Evolutionary conservation across 2,329 filamentous ascomycete genomes (phyloP), one percentile per base, ranked within the genome.

Genomic region (Colletotrichum sp.): DNA sequence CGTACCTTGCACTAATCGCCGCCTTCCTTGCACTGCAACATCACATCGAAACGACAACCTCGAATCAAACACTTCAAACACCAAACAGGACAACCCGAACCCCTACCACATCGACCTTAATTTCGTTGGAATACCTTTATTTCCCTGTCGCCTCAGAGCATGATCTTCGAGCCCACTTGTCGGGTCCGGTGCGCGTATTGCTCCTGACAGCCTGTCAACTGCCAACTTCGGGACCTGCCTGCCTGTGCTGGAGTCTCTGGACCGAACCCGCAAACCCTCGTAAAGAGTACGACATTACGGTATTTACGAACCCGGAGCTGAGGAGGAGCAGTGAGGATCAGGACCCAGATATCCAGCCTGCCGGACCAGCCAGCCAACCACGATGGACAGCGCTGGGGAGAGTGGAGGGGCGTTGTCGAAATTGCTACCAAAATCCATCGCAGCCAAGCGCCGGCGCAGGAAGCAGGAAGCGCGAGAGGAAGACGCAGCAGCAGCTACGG

Each of bases 341-440:
- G 30, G 58, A 62, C 28, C 58, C 30, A 26, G 55, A 28, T 28
- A 58, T 58, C 21, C 55, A 24, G 55, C 55, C 55, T 18, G 55
- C 55, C 55, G 30, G 56, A 28, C 52, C 24, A 55, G 26, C 30
- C 69, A 59, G 21, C 70, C 70, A 56, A 14, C 28, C 58, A 64
- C 66, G 21, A 73, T 75, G 73, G 69, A 69, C 28, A 34, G 24
- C 30, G 56, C 61, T 30, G 48, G 30, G 21, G 74, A 66, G 56
- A 74, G 74, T 58, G 74, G 71, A 75, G 71, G 74, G 65, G 59
- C 43, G 32, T 26, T 90, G 58, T 86, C 84, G 73, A 91, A 90
- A 82, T 85, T 92, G 34, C 82, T 92, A 43, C 86, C 89, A 67
- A 90, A 89, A 79, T 84, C 86, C 48, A 86, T 92, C 69, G 83